Evolutionary conservation across 1,139 yeast species (phyloP), one percentile per base, ranked within the genome.

Genomic region (Suhomyces bokatorum): DNA sequence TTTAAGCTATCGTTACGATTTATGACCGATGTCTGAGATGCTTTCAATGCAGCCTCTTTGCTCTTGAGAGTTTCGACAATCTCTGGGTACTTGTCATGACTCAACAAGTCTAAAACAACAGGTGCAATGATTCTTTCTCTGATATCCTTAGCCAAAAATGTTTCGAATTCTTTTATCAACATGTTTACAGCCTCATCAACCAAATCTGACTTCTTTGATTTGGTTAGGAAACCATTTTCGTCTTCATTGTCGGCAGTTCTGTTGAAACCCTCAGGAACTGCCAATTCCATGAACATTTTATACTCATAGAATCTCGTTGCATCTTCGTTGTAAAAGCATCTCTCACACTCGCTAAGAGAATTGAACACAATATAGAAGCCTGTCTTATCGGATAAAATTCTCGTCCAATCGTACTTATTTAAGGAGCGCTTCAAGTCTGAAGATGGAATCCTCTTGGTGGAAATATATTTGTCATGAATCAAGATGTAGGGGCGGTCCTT

Each of bases 331-430:
- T 75, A 73, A 57, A 80, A 83, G 55, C 96, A 87, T 37, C 76
- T 66, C 50, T 78, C 78, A 34, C 95, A 88, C 48, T 86, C 89
- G 33, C 69, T 67, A 17, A 80, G 62, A 29, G 81, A 72, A 55
- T 81, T 81, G 63, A 89, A 89, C 1, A 87, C 82, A 36, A 88
- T 70, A 57, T 78, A 89, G 53, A 85, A 83, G 0, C 96, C 96
- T 4, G 75, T 62, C 31, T 69, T 66, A 51, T 85, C 91, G 4
- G 80, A 73, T 40, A 85, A 59, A 2, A 87, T 78, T 47, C 87
- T 69, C 0, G 81, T 77, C 84, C 90, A 85, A 45, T 77, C 80
- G 55, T 85, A 85, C 45, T 67, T 77, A 16, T 69, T 73, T 33
- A 85, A 66, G 9, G 69, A 66, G 29, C 75, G 70, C 53, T 82